phyloP scores from a whole-genome alignment of 768 basidiomycete genomes.

The Gyrodon lividus region DNA sequence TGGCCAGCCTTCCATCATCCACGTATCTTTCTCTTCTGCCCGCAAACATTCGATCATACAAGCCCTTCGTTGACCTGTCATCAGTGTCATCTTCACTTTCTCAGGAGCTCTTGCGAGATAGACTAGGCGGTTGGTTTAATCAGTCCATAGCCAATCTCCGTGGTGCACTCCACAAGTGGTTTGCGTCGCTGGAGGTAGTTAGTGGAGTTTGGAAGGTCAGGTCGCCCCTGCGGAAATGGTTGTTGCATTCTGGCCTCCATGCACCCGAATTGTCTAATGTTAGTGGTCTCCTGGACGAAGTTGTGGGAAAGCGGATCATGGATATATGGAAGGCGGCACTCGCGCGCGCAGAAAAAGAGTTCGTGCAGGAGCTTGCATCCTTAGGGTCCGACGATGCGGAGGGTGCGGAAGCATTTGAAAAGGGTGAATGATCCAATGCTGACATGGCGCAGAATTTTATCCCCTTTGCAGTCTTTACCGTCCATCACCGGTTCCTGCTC shows the following conservation, averaged over 20 bases:
- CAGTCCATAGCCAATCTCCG: conserved; percentile 48
- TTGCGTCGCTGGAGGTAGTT: conserved; percentile 55
- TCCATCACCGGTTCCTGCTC: conserved; percentile 46
- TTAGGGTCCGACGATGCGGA: conserved; percentile 8
- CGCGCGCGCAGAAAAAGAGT: conserved; percentile 41
- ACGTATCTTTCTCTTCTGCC: conserved; percentile 81
- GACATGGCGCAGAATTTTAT: conserved; percentile 42
- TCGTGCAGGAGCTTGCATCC: conserved; percentile 42
- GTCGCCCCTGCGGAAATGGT: conserved; percentile 47
- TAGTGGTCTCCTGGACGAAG: conserved; percentile 47
- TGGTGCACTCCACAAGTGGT: conserved; percentile 51
- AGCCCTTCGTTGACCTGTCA: conserved; percentile 77
- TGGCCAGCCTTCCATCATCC: conserved; percentile 76
- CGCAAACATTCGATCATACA: conserved; percentile 66
- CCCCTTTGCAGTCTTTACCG: conserved; percentile 58
- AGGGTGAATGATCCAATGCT: conserved; percentile 3
- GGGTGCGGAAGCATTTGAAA: conserved; percentile 14
- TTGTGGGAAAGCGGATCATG: conserved; percentile 52
- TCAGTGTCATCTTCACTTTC: conserved; percentile 56
- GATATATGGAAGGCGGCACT: conserved; percentile 59
- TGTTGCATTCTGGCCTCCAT: conserved; percentile 43
- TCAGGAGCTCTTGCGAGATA: conserved; percentile 41
- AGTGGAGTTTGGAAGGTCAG: conserved; percentile 75
- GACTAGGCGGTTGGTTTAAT: conserved; percentile 63
- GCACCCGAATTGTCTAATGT: conserved; percentile 47